Conservation (phyloP, 176 grass and related monocot genomes). For the Phoenix dactylifera region DNA sequence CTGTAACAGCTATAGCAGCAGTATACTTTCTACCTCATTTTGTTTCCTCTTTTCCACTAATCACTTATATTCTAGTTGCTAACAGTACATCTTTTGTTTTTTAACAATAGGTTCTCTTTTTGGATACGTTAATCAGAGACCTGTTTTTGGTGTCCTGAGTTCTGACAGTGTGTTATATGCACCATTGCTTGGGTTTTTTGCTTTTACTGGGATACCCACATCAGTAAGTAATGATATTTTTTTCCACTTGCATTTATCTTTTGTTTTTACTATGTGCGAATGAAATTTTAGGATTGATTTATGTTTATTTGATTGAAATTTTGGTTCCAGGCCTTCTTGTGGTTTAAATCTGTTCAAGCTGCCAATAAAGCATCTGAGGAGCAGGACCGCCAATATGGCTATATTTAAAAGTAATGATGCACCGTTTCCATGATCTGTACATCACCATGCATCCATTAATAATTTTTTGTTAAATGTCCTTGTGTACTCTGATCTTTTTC, state of each 20-base stretch:
- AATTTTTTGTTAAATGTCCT: too few species aligned
- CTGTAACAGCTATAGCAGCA: slow-evolving; percentile 74
- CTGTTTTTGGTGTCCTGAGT: slow-evolving; percentile 71
- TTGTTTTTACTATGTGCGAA: not conserved
- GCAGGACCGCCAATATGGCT: slow-evolving; percentile 69
- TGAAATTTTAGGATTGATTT: not conserved
- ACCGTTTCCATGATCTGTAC: too few species aligned
- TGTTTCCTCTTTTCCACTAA: slow-evolving; percentile 14
- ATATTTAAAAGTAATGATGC: slow-evolving; percentile 17
- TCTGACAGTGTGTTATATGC: slow-evolving; percentile 75
- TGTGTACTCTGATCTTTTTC: too few species aligned
- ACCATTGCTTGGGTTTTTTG: slow-evolving; percentile 89
- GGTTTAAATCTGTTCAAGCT: slow-evolving; percentile 79
- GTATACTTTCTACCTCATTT: slow-evolving; percentile 22
- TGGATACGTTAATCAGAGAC: slow-evolving; percentile 67
- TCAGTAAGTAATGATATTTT: slow-evolving; percentile 42
- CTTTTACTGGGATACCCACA: slow-evolving; percentile 68
- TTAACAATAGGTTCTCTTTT: slow-evolving; percentile 74
- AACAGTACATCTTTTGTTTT: slow-evolving; percentile 21
- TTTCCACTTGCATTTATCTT: not conserved
- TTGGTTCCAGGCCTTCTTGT: slow-evolving; percentile 46
- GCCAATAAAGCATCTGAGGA: slow-evolving; percentile 81
- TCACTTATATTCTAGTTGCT: not conserved
- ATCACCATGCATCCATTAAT: too few species aligned
- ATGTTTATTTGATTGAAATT: slow-evolving; percentile 8